Conservation (phyloP, 2,329 filamentous ascomycete genomes). For the Claviceps africana region DNA sequence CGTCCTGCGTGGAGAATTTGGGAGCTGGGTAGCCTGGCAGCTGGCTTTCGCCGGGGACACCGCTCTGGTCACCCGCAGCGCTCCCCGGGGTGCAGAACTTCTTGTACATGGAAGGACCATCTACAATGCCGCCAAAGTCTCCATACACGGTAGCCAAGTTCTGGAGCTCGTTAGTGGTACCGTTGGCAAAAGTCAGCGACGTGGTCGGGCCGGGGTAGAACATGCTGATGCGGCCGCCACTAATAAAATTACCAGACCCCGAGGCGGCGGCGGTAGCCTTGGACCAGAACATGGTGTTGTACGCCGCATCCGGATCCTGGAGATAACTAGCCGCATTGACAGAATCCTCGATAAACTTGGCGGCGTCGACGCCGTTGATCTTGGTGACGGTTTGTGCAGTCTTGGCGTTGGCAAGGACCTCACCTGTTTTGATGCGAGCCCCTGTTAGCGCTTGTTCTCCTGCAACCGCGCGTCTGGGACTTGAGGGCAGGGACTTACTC, state of each 20-base stretch:
- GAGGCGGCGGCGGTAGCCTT: conserved; percentile 8
- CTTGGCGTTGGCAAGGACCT: conserved; percentile 10
- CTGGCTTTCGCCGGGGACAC: not conserved
- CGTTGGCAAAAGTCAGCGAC: conserved; percentile 23
- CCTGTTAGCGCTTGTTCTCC: not conserved
- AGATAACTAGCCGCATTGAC: conserved; percentile 9
- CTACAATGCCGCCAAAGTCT: conserved; percentile 16
- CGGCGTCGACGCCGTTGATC: conserved; percentile 15
- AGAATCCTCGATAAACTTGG: conserved; percentile 11
- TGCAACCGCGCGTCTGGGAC: too few species aligned
- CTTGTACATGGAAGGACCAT: conserved; percentile 20
- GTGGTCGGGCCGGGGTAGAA: conserved; percentile 20
- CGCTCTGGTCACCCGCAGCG: not conserved
- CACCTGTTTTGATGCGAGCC: conserved; percentile 3
- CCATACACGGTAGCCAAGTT: conserved; percentile 19
- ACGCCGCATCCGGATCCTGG: conserved; percentile 17
- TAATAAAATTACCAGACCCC: conserved; percentile 17
- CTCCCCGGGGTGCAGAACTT: conserved; percentile 17
- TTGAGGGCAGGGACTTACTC: conserved; percentile 9
- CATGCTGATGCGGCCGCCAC: conserved; percentile 15
- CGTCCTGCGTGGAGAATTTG: conserved; percentile 12
- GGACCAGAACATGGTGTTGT: conserved; percentile 25
- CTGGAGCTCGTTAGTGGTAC: conserved; percentile 16
- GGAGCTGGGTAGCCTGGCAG: conserved; percentile 17
- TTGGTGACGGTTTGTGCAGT: conserved; percentile 12